Evolutionary conservation across 2,329 filamentous ascomycete genomes (phyloP).

Genomic region (Fusarium anguioides): DNA sequence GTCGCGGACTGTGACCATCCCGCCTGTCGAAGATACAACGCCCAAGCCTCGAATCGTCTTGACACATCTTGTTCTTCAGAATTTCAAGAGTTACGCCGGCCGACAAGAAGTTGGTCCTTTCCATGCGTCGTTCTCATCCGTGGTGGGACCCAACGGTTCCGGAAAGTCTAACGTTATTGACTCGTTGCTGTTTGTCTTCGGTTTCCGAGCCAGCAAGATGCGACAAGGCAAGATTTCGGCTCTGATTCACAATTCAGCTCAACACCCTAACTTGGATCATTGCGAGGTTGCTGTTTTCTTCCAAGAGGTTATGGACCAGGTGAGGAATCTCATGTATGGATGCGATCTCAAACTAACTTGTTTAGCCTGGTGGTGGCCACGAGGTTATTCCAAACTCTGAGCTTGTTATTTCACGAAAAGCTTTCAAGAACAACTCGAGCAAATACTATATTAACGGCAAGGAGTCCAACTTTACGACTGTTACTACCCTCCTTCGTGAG

Average conservation of each 20-base stretch:
- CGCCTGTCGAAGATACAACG: conserved; percentile 76
- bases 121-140: conserved; percentile 95
- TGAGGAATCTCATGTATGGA: conserved; percentile 48
- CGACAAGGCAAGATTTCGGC: conserved; percentile 98
- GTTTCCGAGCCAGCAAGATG: conserved; percentile 99
- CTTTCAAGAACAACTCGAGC: conserved; percentile 98
- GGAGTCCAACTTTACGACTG: conserved; percentile 90
- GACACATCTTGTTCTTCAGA: conserved; percentile 89
- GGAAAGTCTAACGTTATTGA: conserved; percentile 99
- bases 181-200: conserved; percentile 97
- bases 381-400: conserved; percentile 85
- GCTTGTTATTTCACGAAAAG: conserved; percentile 87
- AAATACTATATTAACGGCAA: conserved; percentile 97
- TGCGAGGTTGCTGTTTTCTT: conserved; percentile 99
- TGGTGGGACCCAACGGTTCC: conserved; percentile 97
- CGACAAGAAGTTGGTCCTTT: conserved; percentile 96
- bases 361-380: conserved; percentile 74
- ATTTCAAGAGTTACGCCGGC: conserved; percentile 99
- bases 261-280: conserved; percentile 83
- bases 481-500: conserved; percentile 87
- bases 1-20: conserved; percentile 76
- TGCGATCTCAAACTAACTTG: conserved; percentile 43
- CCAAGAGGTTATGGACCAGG: conserved; percentile 90
- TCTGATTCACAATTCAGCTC: conserved; percentile 95
- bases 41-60: conserved; percentile 92